Evolutionary conservation across 345 rosid genomes (phyloP), one percentile per base, ranked within the genome.

Genomic region (Microcos paniculata): DNA sequence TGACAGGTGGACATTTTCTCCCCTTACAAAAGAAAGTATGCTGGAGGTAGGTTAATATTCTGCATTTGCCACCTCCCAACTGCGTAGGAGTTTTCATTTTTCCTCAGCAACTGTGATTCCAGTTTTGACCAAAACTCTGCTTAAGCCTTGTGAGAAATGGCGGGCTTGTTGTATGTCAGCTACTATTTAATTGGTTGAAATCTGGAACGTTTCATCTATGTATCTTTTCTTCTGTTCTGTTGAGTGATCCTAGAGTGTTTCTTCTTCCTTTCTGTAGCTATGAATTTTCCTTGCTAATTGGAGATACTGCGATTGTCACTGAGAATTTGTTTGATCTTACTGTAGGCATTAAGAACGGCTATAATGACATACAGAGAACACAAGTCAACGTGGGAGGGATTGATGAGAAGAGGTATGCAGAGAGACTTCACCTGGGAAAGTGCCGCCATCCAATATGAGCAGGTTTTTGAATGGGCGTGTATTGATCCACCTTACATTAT

Each of bases 1-100:
- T 79, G 63, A 16, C 94, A 93, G 99, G 81, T 96, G 99, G 99
- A 82, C 87, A 2, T 96, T 96, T 79, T 83, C 90, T 74, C 99
- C 99, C 0, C 84, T 93, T 66, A 72, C 88, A 0, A 90, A 86
- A 82, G 98, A 95, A 66, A 87, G 89, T 72, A 90, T 95, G 94
- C 78, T 91, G 28, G 76, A 74, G 76, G 99, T 93, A 80, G 86
- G 94, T 79, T 58, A 64, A 35, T 55, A 13, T 38, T 40, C 55
- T 52, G 21, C 77, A 51, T 31, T 23, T 19, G 14, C 24, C 24
- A n/a, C 13, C 30, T 13, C 42, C 1, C 6, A 62, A 31, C 8
- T 40, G 21, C 38, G 8, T 14, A 57, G 8, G 23, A 18, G 64
- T 62, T 62, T 62, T 24, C 62, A 12, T 26, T 24, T 55, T 55